Base-by-base conservation (phyloP, 441 rosid genomes). In the Populus hybrid region DNA sequence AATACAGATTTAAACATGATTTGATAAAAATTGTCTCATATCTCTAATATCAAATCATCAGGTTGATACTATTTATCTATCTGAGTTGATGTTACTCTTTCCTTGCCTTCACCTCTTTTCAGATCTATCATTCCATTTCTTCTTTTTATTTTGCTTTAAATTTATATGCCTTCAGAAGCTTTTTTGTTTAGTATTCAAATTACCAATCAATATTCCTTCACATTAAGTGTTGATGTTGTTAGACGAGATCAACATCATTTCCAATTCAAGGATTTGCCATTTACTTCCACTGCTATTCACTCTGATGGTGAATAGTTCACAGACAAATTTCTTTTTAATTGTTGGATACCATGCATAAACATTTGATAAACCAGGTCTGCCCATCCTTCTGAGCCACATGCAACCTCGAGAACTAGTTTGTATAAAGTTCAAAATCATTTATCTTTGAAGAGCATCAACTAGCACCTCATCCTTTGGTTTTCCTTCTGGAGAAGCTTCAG, bases 401-500 rank as follows among this genome's bases (percentile, higher is more conserved):
- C 61, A 53, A 53, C 61, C 61, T 53, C 3, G 8, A 53, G 61
- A 16, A 53, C 61, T 53, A 53, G n/a, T 53, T 53, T 53, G 61
- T 18, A 16, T 6, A 53, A 53, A 53, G 21, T 16, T 53, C 61
- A 53, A 53, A 53, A 53, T 53, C 21, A 53, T 16, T 16, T 53
- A 53, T 53, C 61, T 5, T 53, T 6, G 2, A 53, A 53, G n/a
- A 16, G 61, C 61, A 66, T 75, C 46, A 75, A 50, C 68, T 64
- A 59, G 67, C 74, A 89, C 97, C 94, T 97, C 99, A 75, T 94
- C 97, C 85, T 88, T 94, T 0, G 99, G 97, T 78, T 91, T 97
- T 79, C 98, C 98, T 83, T 92, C 97, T 0, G 98, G 98, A 18
- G 99, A 97, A 81, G 98, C 88, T 70, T 83, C 93, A 30, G 97